Base-by-base conservation (phyloP, 768 basidiomycete genomes). In the Neoboletus subvelutipes region DNA sequence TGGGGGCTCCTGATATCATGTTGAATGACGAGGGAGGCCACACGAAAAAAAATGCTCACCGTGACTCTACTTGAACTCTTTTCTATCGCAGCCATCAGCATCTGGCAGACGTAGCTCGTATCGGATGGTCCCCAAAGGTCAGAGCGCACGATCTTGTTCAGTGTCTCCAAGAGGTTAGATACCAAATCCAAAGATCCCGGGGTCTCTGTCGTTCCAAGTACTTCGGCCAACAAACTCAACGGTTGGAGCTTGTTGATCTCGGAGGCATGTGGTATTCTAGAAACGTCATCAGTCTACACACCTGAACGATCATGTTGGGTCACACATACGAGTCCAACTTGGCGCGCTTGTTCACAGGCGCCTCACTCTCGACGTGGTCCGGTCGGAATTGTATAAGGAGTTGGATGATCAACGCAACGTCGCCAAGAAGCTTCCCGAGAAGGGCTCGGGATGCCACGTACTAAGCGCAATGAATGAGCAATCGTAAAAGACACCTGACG, bases 1-100 rank as follows among this genome's bases (percentile, higher is more conserved):
- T 0, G 82, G 79, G 6, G 74, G 71, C 47, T 83, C 82, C 87
- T 88, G 49, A 4, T 51, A n/a, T 10, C 20, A 15, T 41, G 24
- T 24, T 59, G 45, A 22, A 45, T n/a, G 31, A 42, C 29, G 15
- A 58, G 42, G n/a, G 28, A 42, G 26, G n/a, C 22, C 5, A 20
- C 34, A 29, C 26, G 5, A 37, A 36, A 40, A 42, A 5, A 69
- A 39, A 15, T 28, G 52, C 80, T 56, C 63, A 88, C 91, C 53
- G 67, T 73, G 26, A 89, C 76, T 54, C 81, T 80, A 18, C 74
- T 76, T 4, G 88, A 82, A 11, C 80, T 77, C 61, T 80, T 83
- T 59, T 91, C 88, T 24, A 95, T 78, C 2, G 89, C 89, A 11
- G 87, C 85, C 81, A 96, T 88, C 22, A 96, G 68, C 55, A 93